A percentile compares a stretch with the other conserved stretches of the same genome.
Conservation (phyloP, 192 early-diverging fungal species). For the Thamnidium elegans region DNA sequence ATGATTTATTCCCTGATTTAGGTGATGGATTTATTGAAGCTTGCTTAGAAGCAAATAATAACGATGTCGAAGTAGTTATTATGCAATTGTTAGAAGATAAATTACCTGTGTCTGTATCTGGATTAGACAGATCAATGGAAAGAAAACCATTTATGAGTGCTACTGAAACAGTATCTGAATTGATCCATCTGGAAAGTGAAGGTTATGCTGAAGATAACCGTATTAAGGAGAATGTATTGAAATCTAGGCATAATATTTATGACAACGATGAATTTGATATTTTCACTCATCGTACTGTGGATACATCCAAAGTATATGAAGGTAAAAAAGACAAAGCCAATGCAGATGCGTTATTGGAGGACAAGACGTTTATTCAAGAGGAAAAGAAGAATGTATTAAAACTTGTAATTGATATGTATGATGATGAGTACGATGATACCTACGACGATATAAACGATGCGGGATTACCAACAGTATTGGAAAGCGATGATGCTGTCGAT, state of each 20-base stretch:
- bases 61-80: conserved; percentile 70
- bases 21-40: conserved; percentile 90
- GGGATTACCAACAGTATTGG: conserved; percentile 52
- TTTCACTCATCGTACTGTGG: conserved; percentile 61
- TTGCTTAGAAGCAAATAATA: conserved; percentile 66
- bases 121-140: conserved; percentile 60
- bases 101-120: conserved; percentile 62
- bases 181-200: neutral
- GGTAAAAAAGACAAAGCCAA: conserved; percentile 69
- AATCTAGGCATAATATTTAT: conserved; percentile 76
- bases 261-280: conserved; percentile 95
- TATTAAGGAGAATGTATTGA: conserved; percentile 7
- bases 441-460: conserved; percentile 75
- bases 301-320: conserved; percentile 60
- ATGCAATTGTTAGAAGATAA: conserved; percentile 77
- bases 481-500: conserved; percentile 47
- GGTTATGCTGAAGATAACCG: neutral
- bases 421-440: conserved; percentile 92
- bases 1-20: conserved; percentile 85
- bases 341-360: conserved; percentile 47
- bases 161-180: neutral
- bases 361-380: conserved; percentile 53
- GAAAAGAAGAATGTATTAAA: conserved; percentile 48
- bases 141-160: conserved; percentile 26
- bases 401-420: conserved; percentile 55